Conservation (phyloP, 495 filamentous ascomycete species). For the Aspergillus steynii region DNA sequence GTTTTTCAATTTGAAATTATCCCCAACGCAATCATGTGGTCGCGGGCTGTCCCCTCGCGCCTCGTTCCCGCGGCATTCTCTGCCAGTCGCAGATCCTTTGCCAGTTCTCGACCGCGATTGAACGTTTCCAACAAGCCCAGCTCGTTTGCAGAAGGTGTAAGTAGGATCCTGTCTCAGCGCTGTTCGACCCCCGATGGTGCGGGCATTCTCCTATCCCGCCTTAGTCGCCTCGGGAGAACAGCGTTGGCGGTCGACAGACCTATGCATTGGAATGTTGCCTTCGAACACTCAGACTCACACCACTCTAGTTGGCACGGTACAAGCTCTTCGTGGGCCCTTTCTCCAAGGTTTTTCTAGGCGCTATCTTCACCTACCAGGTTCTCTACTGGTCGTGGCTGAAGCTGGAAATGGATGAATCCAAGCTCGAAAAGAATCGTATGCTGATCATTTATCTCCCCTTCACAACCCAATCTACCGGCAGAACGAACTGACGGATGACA, state of each 20-base stretch:
- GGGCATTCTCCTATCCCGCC: background rate
- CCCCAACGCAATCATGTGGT: background rate
- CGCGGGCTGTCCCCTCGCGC: background rate
- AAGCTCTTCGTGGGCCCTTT: slow-evolving; percentile 76
- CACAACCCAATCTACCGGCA: slow-evolving; percentile 2
- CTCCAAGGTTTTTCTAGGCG: slow-evolving; percentile 80
- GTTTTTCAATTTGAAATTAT: too few relatives aligned
- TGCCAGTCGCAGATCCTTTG: slow-evolving; percentile 14
- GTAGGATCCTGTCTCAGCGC: slow-evolving; percentile 2
- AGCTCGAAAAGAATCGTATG: slow-evolving; percentile 58
- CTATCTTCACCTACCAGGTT: slow-evolving; percentile 85
- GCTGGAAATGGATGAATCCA: slow-evolving; percentile 76
- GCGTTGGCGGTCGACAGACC: too few relatives aligned
- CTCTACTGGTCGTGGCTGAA: slow-evolving; percentile 84
- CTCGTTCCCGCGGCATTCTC: background rate
- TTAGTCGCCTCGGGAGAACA: too few relatives aligned
- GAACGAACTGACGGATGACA: slow-evolving; percentile 16
- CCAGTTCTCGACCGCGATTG: slow-evolving; percentile 15
- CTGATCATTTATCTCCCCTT: slow-evolving; percentile 10
- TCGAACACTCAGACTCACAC: too few relatives aligned
- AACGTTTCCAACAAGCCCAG: slow-evolving; percentile 17
- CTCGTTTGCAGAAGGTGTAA: slow-evolving; percentile 24
- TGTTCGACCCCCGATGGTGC: background rate
- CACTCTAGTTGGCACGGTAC: slow-evolving; percentile 68
- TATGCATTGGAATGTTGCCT: too few relatives aligned